Evolutionary conservation across 176 grass and related monocot species (phyloP).

Genomic region (Carex parvula): DNA sequence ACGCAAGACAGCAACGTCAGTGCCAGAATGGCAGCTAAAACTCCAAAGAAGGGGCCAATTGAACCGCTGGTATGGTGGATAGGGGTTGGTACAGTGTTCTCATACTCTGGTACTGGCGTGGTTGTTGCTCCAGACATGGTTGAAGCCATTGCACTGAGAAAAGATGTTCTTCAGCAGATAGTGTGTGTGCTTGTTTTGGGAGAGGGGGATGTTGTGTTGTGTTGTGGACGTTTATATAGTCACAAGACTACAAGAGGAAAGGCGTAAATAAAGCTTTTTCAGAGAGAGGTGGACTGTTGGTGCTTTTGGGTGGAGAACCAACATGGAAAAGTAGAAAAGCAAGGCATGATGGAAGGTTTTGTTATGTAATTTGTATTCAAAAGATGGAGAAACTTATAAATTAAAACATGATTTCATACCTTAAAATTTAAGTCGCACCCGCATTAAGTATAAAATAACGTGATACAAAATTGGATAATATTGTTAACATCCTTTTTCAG

Average conservation of each 20-base stretch:
- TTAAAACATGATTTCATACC: too few relatives aligned
- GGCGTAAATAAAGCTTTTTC: too few relatives aligned
- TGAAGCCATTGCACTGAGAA: constrained; percentile 37
- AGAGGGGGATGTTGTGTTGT: constrained; percentile 28
- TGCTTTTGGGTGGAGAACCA: constrained; percentile 42
- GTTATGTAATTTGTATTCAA: constrained; percentile 16
- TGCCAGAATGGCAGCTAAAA: constrained; percentile 52
- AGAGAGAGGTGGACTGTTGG: constrained; percentile 34
- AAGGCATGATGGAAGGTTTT: constrained; percentile 19
- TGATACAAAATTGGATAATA: too few relatives aligned
- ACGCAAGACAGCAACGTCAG: constrained; percentile 65
- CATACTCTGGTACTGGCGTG: constrained; percentile 31
- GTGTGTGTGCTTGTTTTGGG: constrained; percentile 19
- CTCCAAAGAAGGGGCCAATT: constrained; percentile 57
- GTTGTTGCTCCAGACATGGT: constrained; percentile 34
- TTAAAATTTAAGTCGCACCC: too few relatives aligned
- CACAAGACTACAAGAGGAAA: constrained; percentile 15
- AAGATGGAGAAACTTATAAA: background rate
- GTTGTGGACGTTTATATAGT: constrained; percentile 26
- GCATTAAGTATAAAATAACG: too few relatives aligned
- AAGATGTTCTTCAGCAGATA: constrained; percentile 13
- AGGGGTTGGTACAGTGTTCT: constrained; percentile 20
- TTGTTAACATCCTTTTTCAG: too few relatives aligned
- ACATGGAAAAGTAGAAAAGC: constrained; percentile 32
- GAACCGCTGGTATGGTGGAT: constrained; percentile 24